phyloP scores from a whole-genome alignment of 208 protist species.

The Trypanosomatidae sp. region DNA sequence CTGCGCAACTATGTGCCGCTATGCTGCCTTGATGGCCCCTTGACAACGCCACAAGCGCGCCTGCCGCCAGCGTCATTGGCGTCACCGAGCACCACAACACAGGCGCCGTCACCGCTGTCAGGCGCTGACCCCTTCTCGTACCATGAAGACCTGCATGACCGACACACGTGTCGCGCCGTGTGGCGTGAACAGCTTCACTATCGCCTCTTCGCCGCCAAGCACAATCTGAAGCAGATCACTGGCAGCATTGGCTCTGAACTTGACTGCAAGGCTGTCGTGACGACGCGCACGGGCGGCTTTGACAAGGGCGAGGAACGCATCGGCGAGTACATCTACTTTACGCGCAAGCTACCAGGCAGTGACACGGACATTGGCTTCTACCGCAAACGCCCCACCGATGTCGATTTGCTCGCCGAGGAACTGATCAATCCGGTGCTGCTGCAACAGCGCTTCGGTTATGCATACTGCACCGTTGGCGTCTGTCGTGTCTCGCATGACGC shows the following conservation, averaged over 20 bases:
- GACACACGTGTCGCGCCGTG: conserved; percentile 53
- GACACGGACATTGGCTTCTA: conserved; percentile 82
- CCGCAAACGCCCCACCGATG: conserved; percentile 74
- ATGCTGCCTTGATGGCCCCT: conserved; percentile 62
- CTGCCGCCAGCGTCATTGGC: too few species aligned
- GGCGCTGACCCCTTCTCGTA: conserved; percentile 81
- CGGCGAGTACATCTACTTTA: conserved; percentile 86
- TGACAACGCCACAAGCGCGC: conserved; percentile 38
- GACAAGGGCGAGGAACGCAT: conserved; percentile 88
- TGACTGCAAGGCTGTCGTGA: conserved; percentile 75
- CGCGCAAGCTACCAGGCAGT: conserved; percentile 51
- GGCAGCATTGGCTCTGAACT: conserved; percentile 74
- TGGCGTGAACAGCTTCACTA: conserved; percentile 65
- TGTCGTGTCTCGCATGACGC: conserved; percentile 84
- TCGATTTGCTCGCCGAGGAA: conserved; percentile 77
- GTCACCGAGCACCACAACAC: too few species aligned
- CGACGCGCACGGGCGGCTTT: conserved; percentile 75
- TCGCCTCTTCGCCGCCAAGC: conserved; percentile 47
- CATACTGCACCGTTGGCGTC: conserved; percentile 71
- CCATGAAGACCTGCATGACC: conserved; percentile 82
- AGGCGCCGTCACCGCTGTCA: too few species aligned
- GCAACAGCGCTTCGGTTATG: conserved; percentile 85
- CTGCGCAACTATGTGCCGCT: conserved; percentile 60
- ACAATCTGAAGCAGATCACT: conserved; percentile 79
- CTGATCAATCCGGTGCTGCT: conserved; percentile 80